Conservation (phyloP, 495 filamentous ascomycete genomes). For the Penicillium silybi region DNA sequence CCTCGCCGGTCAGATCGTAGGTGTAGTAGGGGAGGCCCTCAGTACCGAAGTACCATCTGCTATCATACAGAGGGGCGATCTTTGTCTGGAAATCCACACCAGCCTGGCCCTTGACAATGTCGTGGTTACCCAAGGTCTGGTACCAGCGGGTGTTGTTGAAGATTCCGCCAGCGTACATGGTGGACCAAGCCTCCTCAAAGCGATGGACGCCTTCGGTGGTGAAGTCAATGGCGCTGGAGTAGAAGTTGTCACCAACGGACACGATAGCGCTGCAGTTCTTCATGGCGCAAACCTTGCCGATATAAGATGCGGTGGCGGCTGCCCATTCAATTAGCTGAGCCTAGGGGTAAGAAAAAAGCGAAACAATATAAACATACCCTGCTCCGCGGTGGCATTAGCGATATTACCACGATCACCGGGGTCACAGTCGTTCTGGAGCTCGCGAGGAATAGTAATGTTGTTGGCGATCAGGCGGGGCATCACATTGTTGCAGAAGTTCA, state of each 20-base stretch:
- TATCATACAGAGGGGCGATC: slow-evolving; percentile 15
- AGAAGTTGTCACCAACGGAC: slow-evolving; percentile 22
- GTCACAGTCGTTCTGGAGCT: slow-evolving; percentile 20
- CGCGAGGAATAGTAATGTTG: slow-evolving; percentile 7
- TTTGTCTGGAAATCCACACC: slow-evolving; percentile 19
- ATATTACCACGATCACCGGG: slow-evolving; percentile 13
- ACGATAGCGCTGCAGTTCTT: slow-evolving; percentile 18
- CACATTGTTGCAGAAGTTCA: slow-evolving; percentile 17
- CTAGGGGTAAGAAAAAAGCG: no score
- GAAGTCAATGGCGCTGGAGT: slow-evolving; percentile 20
- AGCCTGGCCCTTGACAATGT: slow-evolving; percentile 15
- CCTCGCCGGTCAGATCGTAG: slow-evolving; percentile 16
- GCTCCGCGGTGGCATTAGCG: slow-evolving; percentile 14
- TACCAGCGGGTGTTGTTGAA: slow-evolving; percentile 18
- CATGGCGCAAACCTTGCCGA: slow-evolving; percentile 12
- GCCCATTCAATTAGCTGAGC: no score
- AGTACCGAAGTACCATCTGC: slow-evolving; percentile 19
- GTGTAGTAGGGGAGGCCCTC: slow-evolving; percentile 18
- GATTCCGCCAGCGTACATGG: slow-evolving; percentile 17
- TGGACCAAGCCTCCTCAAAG: slow-evolving; percentile 17
- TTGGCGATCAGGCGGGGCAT: slow-evolving; percentile 11
- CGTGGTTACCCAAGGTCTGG: slow-evolving; percentile 20
- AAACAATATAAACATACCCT: no score
- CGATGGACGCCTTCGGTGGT: slow-evolving; percentile 15
- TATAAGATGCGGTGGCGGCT: slow-evolving; percentile 15